A percentile compares a stretch with the other conserved stretches of the same genome.
Evolutionary conservation across 2,329 filamentous ascomycete species (phyloP).

Genomic region (Didymella pinodella): DNA sequence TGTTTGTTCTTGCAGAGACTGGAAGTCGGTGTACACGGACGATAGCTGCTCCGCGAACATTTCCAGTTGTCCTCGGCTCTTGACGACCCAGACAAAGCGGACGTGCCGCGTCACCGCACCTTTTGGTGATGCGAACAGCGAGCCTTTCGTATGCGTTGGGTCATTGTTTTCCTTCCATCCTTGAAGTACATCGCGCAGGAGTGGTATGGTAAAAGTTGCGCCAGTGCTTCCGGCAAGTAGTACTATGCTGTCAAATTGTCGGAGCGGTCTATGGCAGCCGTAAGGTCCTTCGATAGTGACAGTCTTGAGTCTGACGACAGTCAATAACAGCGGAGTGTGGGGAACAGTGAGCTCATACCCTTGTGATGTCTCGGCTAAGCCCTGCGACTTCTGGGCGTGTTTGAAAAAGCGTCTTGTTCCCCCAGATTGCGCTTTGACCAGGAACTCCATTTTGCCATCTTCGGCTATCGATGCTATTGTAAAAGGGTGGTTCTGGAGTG

Average conservation of each 20-base stretch:
- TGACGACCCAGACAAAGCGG: conserved; percentile 67
- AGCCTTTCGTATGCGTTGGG: conserved; percentile 5
- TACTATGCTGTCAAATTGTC: conserved; percentile 68
- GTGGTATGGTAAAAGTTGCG: conserved; percentile 64
- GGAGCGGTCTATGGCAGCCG: conserved; percentile 59
- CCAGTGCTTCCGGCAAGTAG: conserved; percentile 68
- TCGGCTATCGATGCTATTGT: conserved; percentile 66
- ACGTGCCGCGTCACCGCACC: conserved; percentile 58
- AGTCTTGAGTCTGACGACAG: conserved; percentile 32
- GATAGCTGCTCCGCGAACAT: conserved; percentile 64
- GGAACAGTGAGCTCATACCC: conserved; percentile 21
- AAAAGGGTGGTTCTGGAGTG: conserved; percentile 70
- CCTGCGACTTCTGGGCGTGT: conserved; percentile 57
- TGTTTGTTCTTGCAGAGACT: conserved; percentile 47
- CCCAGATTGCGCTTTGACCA: conserved; percentile 63
- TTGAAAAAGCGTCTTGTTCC: conserved; percentile 61
- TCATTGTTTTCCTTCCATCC: conserved; percentile 51
- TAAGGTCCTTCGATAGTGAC: conserved; percentile 65
- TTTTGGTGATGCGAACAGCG: conserved; percentile 29
- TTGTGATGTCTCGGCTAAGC: conserved; percentile 17
- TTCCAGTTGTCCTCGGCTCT: conserved; percentile 59
- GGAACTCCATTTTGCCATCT: conserved; percentile 64
- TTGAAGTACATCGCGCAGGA: conserved; percentile 64
- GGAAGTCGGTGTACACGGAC: conserved; percentile 54
- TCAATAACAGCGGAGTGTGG: conserved; percentile 1